Evolutionary conservation across 352 stramenopile species (phyloP).

Genomic region (Phytophthora cajani): DNA sequence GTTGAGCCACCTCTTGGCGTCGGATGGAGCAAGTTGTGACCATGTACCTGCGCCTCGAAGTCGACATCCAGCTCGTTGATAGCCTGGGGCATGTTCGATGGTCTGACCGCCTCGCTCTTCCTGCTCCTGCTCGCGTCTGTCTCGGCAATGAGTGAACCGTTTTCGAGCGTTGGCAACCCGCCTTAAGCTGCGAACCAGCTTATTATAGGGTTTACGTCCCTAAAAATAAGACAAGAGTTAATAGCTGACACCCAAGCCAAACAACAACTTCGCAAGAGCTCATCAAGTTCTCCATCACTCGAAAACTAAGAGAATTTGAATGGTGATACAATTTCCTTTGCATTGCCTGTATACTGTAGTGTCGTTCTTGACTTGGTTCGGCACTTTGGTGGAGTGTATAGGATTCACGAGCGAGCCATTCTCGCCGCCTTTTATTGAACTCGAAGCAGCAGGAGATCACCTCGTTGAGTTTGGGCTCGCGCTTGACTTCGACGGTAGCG

Average conservation of each 20-base stretch:
- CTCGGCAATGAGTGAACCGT: conserved; percentile 19
- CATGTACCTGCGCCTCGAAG: conserved; percentile 70
- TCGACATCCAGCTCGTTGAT: conserved; percentile 77
- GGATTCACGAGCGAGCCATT: neutral
- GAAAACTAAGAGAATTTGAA: neutral
- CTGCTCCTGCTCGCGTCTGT: conserved; percentile 3
- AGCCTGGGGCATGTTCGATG: conserved; percentile 50
- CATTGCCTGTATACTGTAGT: too few relatives aligned
- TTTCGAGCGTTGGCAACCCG: conserved; percentile 13
- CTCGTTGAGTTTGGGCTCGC: neutral
- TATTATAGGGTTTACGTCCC: conserved; percentile 13
- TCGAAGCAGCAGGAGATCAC: neutral
- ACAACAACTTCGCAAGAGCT: neutral
- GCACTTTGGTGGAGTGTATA: neutral
- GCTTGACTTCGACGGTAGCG: neutral
- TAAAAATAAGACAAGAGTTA: conserved; percentile 11
- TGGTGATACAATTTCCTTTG: neutral
- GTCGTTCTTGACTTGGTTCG: too few relatives aligned
- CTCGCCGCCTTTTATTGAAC: neutral
- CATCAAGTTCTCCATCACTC: too few relatives aligned
- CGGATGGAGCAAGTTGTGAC: neutral
- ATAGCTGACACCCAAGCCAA: neutral
- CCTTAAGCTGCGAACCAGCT: conserved; percentile 1
- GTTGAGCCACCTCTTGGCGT: too few relatives aligned
- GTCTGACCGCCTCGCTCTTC: conserved; percentile 2